phyloP scores from a whole-genome alignment of 1,139 yeast genomes.

The Candida gigantensis region DNA sequence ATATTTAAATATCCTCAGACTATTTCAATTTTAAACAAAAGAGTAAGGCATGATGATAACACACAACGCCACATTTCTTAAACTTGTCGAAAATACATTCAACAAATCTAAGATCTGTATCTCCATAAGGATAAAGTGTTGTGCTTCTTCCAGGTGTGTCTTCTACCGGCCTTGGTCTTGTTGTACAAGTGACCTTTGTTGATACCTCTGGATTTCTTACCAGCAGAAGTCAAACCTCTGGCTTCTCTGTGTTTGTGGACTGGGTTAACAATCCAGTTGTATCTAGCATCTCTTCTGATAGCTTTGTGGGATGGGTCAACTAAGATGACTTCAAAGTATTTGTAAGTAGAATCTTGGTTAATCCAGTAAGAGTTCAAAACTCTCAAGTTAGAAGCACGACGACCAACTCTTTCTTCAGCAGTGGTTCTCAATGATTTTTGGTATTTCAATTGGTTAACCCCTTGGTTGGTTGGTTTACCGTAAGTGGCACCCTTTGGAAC shows the following conservation, averaged over 20 bases:
- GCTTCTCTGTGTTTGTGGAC: slow-evolving; percentile 99
- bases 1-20: background rate
- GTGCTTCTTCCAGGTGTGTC: slow-evolving; percentile 99
- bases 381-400: slow-evolving; percentile 98
- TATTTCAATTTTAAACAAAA: slow-evolving; percentile 1
- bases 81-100: background rate
- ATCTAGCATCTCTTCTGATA: slow-evolving; percentile 97
- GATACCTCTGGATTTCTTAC: slow-evolving; percentile 99
- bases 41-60: background rate
- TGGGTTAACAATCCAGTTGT: slow-evolving; percentile 99
- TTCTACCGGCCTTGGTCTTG: slow-evolving; percentile 98
- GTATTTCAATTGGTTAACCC: slow-evolving; percentile 99
- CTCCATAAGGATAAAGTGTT: slow-evolving; percentile 99
- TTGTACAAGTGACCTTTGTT: slow-evolving; percentile 99
- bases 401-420: slow-evolving; percentile 99
- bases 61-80: background rate
- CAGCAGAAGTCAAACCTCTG: slow-evolving; percentile 98
- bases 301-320: slow-evolving; percentile 99
- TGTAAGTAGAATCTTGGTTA: slow-evolving; percentile 99
- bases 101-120: slow-evolving; percentile 63
- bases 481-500: slow-evolving; percentile 99
- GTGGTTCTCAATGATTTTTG: slow-evolving; percentile 97
- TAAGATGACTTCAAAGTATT: slow-evolving; percentile 96
- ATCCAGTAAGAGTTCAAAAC: slow-evolving; percentile 99
- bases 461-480: slow-evolving; percentile 99